Evolutionary conservation across 257 asterid genomes (phyloP).

Genomic region (Fraxinus anomala): DNA sequence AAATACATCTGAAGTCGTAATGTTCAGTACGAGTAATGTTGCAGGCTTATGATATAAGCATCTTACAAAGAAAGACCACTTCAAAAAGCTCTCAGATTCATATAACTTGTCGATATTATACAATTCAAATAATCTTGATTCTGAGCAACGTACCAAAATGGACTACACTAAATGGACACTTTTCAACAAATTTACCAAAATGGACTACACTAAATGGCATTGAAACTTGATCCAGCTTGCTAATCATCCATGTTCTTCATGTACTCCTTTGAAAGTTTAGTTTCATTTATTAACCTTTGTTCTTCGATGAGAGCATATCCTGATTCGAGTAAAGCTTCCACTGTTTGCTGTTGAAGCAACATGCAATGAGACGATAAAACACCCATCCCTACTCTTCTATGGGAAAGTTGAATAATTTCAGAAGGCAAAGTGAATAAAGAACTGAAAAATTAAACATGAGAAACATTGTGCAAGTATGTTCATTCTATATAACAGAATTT

Average conservation of each 20-base stretch:
- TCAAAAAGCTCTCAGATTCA: background rate
- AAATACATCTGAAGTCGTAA: background rate
- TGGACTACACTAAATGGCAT: background rate
- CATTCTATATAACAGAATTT: background rate
- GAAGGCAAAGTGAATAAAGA: background rate
- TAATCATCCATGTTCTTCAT: conserved; percentile 85
- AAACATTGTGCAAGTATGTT: background rate
- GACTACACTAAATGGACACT: background rate
- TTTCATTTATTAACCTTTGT: conserved; percentile 72
- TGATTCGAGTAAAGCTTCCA: conserved; percentile 78
- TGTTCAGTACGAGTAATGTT: background rate
- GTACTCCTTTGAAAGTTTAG: conserved; percentile 90
- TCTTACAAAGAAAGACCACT: background rate
- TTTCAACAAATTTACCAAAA: too few species aligned
- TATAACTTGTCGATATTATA: background rate
- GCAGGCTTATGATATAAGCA: background rate
- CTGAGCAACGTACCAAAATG: background rate
- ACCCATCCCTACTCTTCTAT: background rate
- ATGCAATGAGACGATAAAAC: conserved; percentile 9
- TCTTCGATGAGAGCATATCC: conserved; percentile 74
- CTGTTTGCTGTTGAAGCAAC: conserved; percentile 61
- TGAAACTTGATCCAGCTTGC: conserved; percentile 18
- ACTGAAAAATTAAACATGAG: background rate
- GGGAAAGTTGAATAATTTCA: background rate
- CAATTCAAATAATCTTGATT: background rate